Conservation (phyloP, 345 rosid species). For the Eucalyptus curtisii region DNA sequence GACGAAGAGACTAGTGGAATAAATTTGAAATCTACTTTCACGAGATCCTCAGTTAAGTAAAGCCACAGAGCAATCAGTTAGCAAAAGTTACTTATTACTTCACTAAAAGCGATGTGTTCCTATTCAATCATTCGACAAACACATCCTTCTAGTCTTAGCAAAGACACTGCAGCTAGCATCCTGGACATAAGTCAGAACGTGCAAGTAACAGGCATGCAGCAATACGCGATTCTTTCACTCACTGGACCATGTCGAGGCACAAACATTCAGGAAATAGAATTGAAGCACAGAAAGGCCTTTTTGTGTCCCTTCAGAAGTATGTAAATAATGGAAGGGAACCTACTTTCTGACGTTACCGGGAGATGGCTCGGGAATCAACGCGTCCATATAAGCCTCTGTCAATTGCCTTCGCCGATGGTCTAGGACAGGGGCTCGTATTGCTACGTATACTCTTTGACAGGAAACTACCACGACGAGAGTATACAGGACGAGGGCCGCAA, state of each 20-base stretch:
- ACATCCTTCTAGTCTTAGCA: background rate
- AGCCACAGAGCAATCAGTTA: background rate
- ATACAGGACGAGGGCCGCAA: slow-evolving; percentile 51
- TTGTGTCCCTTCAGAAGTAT: background rate
- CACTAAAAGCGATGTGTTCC: background rate
- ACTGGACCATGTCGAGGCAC: background rate
- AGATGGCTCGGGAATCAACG: slow-evolving; percentile 92
- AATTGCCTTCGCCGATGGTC: slow-evolving; percentile 55
- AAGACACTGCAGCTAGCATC: background rate
- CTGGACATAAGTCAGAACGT: background rate
- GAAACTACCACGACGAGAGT: slow-evolving; percentile 38
- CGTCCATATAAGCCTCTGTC: slow-evolving; percentile 91
- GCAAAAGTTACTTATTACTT: background rate
- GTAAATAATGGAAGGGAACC: background rate
- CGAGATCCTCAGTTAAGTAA: background rate
- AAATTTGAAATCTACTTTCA: background rate
- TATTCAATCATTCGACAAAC: background rate
- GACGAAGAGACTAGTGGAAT: background rate
- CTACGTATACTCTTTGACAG: slow-evolving; percentile 49
- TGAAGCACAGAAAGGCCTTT: background rate
- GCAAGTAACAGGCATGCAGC: background rate
- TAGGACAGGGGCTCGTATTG: slow-evolving; percentile 52
- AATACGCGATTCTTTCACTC: background rate
- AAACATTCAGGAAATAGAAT: background rate
- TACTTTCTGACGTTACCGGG: slow-evolving; percentile 66